These are phyloP conservation scores for Pholiota molesta DNA, from an alignment of 768 basidiomycete species.

Conservation along the genomic window DNA sequence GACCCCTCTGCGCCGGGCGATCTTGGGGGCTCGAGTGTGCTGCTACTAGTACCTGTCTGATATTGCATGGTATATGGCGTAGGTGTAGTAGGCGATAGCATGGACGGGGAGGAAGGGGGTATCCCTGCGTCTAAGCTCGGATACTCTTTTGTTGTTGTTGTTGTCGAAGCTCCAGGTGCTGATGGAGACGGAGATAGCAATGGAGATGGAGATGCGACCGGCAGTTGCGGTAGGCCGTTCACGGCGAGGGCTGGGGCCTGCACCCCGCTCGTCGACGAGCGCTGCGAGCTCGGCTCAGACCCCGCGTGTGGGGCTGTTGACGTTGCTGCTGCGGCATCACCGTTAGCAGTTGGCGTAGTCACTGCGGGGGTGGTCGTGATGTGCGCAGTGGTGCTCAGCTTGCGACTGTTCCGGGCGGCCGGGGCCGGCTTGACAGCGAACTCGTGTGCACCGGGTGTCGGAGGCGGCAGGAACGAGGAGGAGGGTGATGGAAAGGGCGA, in stretches of 20 bases:
- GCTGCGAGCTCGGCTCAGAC: background rate
- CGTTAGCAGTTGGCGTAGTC: background rate
- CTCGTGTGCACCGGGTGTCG: constrained; percentile 67
- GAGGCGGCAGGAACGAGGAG: constrained; percentile 70
- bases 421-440: constrained; percentile 56
- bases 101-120: constrained; percentile 12
- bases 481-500: constrained; percentile 65
- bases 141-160: constrained; percentile 13
- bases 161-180: background rate
- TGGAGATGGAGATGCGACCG: background rate
- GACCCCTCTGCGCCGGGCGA: constrained; percentile 24
- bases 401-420: constrained; percentile 27
- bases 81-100: constrained; percentile 28
- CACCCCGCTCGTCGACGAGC: background rate
- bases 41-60: constrained; percentile 17
- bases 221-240: background rate
- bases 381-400: constrained; percentile 14
- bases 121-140: constrained; percentile 6
- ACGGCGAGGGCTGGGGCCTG: background rate
- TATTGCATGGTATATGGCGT: constrained; percentile 27
- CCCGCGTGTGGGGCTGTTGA: background rate
- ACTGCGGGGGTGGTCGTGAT: background rate
- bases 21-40: constrained; percentile 21
- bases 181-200: background rate
- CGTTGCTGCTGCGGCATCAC: background rate